phyloP scores from a whole-genome alignment of 2,329 filamentous ascomycete species.

The Meredithiella fracta region DNA sequence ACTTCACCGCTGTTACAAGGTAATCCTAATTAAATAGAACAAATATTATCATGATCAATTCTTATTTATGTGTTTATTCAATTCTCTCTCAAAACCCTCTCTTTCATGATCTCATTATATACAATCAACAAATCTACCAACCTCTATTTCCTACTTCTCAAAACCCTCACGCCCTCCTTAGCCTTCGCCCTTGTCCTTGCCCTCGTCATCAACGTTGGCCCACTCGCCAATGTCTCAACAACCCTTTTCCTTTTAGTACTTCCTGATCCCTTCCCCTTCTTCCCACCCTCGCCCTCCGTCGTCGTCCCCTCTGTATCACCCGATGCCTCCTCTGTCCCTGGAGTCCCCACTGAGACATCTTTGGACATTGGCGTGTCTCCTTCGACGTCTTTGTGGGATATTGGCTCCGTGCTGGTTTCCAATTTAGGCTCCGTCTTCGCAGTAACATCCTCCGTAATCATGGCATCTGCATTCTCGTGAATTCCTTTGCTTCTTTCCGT shows the following conservation, averaged over 20 bases:
- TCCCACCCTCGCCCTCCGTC: not conserved
- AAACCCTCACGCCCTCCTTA: not conserved
- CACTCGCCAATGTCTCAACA: not conserved
- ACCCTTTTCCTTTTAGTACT: not conserved
- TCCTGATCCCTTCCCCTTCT: not conserved
- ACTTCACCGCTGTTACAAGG: too few species aligned
- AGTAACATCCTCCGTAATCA: not conserved
- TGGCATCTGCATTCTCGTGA: not conserved
- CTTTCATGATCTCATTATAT: not conserved
- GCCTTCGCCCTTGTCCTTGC: constrained; percentile 3
- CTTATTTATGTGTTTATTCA: too few species aligned
- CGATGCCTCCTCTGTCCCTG: not conserved
- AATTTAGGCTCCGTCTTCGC: not conserved
- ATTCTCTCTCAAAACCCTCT: constrained; percentile 6
- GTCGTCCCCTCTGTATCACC: not conserved
- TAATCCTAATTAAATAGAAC: too few species aligned
- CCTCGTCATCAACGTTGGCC: constrained; percentile 8
- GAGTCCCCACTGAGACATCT: not conserved
- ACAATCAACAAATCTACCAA: not conserved
- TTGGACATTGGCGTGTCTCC: not conserved
- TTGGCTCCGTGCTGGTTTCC: not conserved
- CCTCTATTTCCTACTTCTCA: not conserved
- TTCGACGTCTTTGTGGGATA: not conserved
- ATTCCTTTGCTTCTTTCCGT: not conserved
- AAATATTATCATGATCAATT: too few species aligned